phyloP scores from a whole-genome alignment of 305 asterid genomes.

The Fraxinus floribunda region DNA sequence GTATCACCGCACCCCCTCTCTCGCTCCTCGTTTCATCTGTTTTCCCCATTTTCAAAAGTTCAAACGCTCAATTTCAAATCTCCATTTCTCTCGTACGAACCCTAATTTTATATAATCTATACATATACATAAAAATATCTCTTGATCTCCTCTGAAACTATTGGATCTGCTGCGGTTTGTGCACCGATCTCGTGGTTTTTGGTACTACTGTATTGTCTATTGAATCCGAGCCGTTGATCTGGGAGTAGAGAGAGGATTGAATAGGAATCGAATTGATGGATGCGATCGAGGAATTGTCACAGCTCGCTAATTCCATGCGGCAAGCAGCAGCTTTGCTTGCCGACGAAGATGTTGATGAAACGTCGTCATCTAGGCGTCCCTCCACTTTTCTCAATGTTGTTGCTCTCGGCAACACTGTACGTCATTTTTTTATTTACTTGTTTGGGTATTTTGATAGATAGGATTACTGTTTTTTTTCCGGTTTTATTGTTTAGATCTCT shows the following conservation, averaged over 20 bases:
- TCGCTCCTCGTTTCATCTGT: constrained; percentile 9
- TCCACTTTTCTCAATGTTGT: constrained; percentile 95
- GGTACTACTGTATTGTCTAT: constrained; percentile 13
- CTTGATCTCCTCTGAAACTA: constrained; percentile 39
- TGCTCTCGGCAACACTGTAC: constrained; percentile 91
- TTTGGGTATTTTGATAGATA: constrained; percentile 12
- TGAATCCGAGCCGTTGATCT: constrained; percentile 20
- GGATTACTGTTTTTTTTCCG: background rate
- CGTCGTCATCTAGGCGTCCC: constrained; percentile 65
- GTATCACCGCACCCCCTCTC: background rate
- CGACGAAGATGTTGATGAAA: constrained; percentile 87
- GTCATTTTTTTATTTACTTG: constrained; percentile 2
- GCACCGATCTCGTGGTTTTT: constrained; percentile 45
- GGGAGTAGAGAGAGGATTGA: constrained; percentile 24
- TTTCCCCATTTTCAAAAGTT: constrained; percentile 29
- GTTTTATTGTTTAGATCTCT: constrained; percentile 21
- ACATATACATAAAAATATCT: constrained; percentile 14
- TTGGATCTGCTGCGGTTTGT: constrained; percentile 34
- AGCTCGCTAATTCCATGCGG: constrained; percentile 92
- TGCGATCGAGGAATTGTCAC: constrained; percentile 82
- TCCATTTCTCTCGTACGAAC: constrained; percentile 22
- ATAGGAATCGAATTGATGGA: constrained; percentile 56
- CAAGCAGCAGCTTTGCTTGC: constrained; percentile 90
- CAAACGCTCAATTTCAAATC: constrained; percentile 25
- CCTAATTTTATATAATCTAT: constrained; percentile 23